A percentile compares a stretch with the other conserved stretches of the same genome.
These are phyloP conservation scores for Termitomyces sp. DNA, from an alignment of 768 basidiomycete species.

Conservation along the genomic window DNA sequence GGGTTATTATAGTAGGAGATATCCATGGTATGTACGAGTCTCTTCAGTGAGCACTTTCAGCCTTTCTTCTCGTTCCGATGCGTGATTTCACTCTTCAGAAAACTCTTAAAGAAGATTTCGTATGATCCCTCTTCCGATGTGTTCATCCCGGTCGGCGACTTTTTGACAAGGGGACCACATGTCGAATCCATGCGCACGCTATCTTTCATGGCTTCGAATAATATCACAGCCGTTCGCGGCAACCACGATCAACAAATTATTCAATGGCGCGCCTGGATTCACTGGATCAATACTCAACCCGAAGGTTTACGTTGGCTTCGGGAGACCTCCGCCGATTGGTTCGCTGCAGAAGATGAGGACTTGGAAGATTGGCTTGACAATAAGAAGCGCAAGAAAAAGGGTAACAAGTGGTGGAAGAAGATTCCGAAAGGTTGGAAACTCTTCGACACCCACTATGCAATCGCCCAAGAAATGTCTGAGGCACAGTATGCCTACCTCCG, in stretches of 20 bases:
- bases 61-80: not conserved
- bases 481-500: constrained; percentile 69
- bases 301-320: constrained; percentile 55
- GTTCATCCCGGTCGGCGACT: constrained; percentile 82
- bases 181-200: constrained; percentile 61
- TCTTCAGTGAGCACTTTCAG: constrained; percentile 50
- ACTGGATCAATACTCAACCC: constrained; percentile 59
- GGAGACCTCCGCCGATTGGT: constrained; percentile 43
- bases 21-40: constrained; percentile 79
- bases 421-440: constrained; percentile 72
- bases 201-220: constrained; percentile 56
- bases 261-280: constrained; percentile 86
- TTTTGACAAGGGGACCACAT: constrained; percentile 65
- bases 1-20: constrained; percentile 81
- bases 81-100: constrained; percentile 32
- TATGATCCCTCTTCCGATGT: constrained; percentile 62
- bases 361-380: constrained; percentile 37
- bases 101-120: constrained; percentile 56
- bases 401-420: constrained; percentile 38
- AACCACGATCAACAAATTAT: constrained; percentile 93
- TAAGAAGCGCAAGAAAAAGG: constrained; percentile 23
- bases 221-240: constrained; percentile 80
- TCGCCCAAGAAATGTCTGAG: constrained; percentile 65
- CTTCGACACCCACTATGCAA: constrained; percentile 70
- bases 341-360: constrained; percentile 26